These are phyloP conservation scores for Stentor coeruleus DNA, from an alignment of 73 alveolate genomes.

Conservation along the genomic window DNA sequence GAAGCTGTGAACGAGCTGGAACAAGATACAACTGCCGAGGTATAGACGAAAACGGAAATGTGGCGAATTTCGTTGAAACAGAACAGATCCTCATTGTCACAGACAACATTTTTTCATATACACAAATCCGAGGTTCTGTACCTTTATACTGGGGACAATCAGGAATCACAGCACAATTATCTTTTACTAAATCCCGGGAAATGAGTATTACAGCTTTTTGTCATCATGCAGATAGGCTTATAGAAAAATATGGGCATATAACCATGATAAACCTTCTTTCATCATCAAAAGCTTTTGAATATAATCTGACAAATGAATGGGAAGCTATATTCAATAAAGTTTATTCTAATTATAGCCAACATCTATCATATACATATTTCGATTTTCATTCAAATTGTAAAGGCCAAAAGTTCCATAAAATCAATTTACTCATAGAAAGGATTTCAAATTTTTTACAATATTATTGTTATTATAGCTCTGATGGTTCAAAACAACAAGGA, in stretches of 20 bases:
- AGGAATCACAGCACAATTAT: slow-evolving; percentile 29
- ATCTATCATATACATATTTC: slow-evolving; percentile 13
- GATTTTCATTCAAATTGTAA: slow-evolving; percentile 26
- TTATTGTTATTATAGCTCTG: background rate
- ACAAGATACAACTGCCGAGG: slow-evolving; percentile 97
- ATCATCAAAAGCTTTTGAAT: background rate
- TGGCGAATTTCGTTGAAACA: slow-evolving; percentile 93
- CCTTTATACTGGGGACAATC: slow-evolving; percentile 81
- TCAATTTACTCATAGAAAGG: slow-evolving; percentile 3
- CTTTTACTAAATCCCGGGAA: background rate
- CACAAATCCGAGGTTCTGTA: slow-evolving; percentile 79
- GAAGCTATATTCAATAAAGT: background rate
- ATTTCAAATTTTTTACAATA: too few species aligned
- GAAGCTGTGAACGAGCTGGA: slow-evolving; percentile 91
- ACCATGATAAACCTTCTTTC: background rate
- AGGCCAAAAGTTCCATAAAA: slow-evolving; percentile 6
- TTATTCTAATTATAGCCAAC: background rate
- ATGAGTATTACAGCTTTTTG: background rate
- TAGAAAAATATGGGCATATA: background rate
- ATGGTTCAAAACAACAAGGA: slow-evolving; percentile 54
- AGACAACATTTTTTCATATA: slow-evolving; percentile 40
- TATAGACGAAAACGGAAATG: slow-evolving; percentile 94
- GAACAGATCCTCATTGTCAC: slow-evolving; percentile 66
- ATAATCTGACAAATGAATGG: background rate
- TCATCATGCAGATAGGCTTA: background rate